Evolutionary conservation across 352 stramenopile genomes (phyloP), one percentile per base, ranked within the genome.

Genomic region (Pythium insidiosum): DNA sequence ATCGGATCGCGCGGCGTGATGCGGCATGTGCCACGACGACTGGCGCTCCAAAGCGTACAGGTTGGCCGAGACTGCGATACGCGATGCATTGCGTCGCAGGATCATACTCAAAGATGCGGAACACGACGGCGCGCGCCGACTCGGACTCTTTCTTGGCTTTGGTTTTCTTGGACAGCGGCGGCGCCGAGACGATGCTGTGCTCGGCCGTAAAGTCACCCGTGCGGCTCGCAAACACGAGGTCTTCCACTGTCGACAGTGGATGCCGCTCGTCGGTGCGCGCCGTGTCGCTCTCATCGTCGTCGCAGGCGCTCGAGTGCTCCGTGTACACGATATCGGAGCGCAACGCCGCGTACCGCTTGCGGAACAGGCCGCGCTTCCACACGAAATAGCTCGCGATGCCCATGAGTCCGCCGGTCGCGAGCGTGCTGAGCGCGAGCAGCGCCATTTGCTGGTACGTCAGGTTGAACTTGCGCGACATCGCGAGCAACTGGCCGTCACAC

Each of bases 381-480:
- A 86, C 67, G 41, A 86, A 74, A 38, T 85, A 73, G 31, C 71
- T 74, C 4, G 73, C 76, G 45, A 84, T 46, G 45, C 71, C 76
- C 62, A 88, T 63, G 18, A 83, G 54, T 0, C 76, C 76, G 25
- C 76, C 73, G 0, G 55, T 81, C 6, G 56, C 50, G 12, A 84
- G 43, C 16, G 76, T 85, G 18, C 64, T 64, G 20, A 71, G 52
- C 10, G 59, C 68, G 5, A 88, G 40, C 19, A 84, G 38, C 34
- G 66, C 66, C 71, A 86, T 80, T 63, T 86, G 76, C 40, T 80
- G 42, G 49, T 86, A 86, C 36, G 71, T 80, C n/a, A 88, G 46
- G 43, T 88, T 88, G 35, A 85, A 77, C 46, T 84, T 84, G 42
- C 59, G 71, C 6, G 73, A 77, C 13, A 88, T 55, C 15, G 76